phyloP scores from a whole-genome alignment of 768 basidiomycete genomes.

The Stropharia rugosoannulata region DNA sequence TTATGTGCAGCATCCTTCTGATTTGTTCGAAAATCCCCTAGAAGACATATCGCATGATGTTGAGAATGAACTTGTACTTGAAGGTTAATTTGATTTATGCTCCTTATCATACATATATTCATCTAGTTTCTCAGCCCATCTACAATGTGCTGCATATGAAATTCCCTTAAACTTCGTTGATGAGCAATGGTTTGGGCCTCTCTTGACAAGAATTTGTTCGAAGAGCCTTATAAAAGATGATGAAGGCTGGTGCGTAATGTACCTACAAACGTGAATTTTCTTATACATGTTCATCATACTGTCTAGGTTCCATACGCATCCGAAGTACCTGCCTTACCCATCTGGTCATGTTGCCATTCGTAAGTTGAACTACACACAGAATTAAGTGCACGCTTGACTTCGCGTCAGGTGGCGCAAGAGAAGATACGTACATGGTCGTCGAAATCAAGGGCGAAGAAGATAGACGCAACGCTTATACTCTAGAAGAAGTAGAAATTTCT shows the following conservation, averaged over 20 bases:
- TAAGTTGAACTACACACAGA: slow-evolving; percentile 14
- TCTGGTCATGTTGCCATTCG: slow-evolving; percentile 72
- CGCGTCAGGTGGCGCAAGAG: slow-evolving; percentile 55
- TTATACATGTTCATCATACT: neutral
- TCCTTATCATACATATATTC: neutral
- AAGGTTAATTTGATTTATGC: slow-evolving; percentile 35
- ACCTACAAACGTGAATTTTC: neutral
- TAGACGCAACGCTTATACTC: slow-evolving; percentile 36
- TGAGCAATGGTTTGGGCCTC: slow-evolving; percentile 68
- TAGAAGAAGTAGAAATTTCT: slow-evolving; percentile 85
- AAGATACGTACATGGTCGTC: slow-evolving; percentile 77
- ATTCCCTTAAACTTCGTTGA: slow-evolving; percentile 77
- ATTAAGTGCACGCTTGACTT: neutral
- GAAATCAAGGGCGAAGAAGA: slow-evolving; percentile 46
- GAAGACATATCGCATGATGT: slow-evolving; percentile 71
- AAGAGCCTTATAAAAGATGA: slow-evolving; percentile 59
- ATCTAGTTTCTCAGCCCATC: slow-evolving; percentile 47
- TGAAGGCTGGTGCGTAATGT: slow-evolving; percentile 69
- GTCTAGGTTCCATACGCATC: slow-evolving; percentile 77
- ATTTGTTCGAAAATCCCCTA: slow-evolving; percentile 62
- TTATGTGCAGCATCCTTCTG: slow-evolving; percentile 66
- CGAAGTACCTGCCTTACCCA: slow-evolving; percentile 78
- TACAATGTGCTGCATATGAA: slow-evolving; percentile 87
- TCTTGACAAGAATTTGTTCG: slow-evolving; percentile 58
- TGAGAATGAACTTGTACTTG: slow-evolving; percentile 71